Base-by-base conservation (phyloP, 768 basidiomycete species). In the Lepiota subincarnata region DNA sequence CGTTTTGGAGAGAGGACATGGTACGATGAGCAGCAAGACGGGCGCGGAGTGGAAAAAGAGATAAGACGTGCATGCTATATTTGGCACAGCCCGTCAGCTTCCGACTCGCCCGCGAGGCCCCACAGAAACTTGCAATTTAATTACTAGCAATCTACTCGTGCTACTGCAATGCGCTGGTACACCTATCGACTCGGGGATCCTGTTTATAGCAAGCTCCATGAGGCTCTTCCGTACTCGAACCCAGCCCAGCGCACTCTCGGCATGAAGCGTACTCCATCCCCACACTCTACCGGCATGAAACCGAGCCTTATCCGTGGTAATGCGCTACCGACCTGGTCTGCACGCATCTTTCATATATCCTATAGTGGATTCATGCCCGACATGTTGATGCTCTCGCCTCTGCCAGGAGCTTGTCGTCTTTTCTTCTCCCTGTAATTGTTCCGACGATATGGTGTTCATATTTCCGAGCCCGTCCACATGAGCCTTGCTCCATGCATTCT, bases 241-340 rank as follows among this genome's bases (percentile, higher is more conserved):
- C 31, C 31, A 31, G 4, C 31, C 3, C 1, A 31, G 31, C 31
- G 31, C 31, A 2, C 8, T 31, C 31, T 7, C 4, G 31, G 7
- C 31, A 11, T 31, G 31, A 24, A 24, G 24, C 24, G 24, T 24
- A 24, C 24, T 2, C 24, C 24, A 24, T 2, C 24, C 24, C 24
- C 24, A 5, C 24, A 24, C 24, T 24, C 55, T 55, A 55, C 59
- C 62, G 62, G 36, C 42, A 51, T 37, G 52, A 38, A 41, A 59
- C 65, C 64, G 64, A 66, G 52, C 47, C 64, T 66, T 57, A 56
- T 55, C 60, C 60, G 59, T 38, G 38, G 50, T 39, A 48, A 53
- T 63, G 57, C 18, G 11, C 38, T 28, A 40, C 26, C 20, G 38
- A 41, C 39, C 48, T 12, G 48, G 24, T 6, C 3, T 14, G 19